Evolutionary conservation across 116 monocot genomes (phyloP).

Genomic region (Cymodocea nodosa): DNA sequence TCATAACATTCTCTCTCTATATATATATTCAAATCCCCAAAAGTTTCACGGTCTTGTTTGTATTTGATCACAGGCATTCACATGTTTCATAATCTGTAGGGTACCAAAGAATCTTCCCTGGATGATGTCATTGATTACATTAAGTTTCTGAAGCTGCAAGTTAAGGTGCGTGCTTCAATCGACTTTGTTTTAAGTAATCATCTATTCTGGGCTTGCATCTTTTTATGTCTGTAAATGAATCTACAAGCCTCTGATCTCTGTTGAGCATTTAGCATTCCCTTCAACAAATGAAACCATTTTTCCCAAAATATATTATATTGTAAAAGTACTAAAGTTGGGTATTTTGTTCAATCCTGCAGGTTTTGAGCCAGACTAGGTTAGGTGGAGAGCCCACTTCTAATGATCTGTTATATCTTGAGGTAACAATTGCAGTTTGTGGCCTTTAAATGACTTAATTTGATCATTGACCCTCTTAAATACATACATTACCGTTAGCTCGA

Average conservation of each 20-base stretch:
- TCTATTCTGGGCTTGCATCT: background rate
- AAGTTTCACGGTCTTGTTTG: background rate
- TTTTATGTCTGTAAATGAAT: background rate
- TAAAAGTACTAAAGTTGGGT: background rate
- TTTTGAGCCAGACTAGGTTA: conserved; percentile 30
- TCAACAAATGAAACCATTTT: background rate
- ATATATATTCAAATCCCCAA: background rate
- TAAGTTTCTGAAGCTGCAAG: conserved; percentile 38
- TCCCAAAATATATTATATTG: background rate
- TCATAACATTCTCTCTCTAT: no score
- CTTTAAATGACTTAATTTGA: background rate
- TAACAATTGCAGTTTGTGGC: conserved; percentile 1
- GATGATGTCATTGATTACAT: conserved; percentile 42
- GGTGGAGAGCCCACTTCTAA: conserved; percentile 19
- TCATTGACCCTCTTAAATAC: background rate
- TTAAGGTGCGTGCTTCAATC: conserved; percentile 17
- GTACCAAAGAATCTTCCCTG: conserved; percentile 20
- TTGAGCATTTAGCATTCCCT: no score
- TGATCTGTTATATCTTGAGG: conserved; percentile 44
- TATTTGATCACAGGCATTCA: background rate
- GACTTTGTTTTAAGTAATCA: background rate
- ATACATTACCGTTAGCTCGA: background rate
- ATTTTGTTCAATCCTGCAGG: conserved; percentile 12
- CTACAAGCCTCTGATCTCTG: no score
- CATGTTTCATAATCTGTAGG: conserved; percentile 9